These are phyloP conservation scores for Metschnikowia peoriensis DNA, from an alignment of 805 yeast species.

Conservation along the genomic window DNA sequence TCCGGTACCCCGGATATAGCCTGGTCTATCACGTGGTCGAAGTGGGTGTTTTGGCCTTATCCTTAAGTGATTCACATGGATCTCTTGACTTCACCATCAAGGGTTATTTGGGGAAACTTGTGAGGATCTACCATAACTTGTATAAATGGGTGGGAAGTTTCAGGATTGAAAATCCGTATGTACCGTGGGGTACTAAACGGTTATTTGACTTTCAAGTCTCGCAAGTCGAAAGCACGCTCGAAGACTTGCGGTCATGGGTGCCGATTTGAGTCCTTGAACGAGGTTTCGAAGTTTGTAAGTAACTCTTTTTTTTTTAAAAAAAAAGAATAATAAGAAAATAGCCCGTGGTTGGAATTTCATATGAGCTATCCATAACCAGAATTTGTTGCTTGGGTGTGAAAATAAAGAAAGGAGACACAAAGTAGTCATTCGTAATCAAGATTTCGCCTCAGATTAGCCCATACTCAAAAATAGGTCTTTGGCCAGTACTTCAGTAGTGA, in stretches of 20 bases:
- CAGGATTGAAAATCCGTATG: neutral
- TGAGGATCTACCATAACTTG: neutral
- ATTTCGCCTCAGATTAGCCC: no score
- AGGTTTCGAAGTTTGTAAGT: neutral
- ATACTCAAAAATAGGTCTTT: no score
- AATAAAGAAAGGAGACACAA: no score
- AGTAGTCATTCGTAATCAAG: no score
- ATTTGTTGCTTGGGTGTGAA: no score
- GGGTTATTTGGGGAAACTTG: neutral
- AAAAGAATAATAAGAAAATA: neutral
- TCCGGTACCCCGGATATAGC: neutral
- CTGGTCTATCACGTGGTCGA: slow-evolving; percentile 1
- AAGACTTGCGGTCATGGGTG: slow-evolving; percentile 2
- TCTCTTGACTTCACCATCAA: neutral
- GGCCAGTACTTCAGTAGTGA: no score
- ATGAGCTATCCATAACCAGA: no score
- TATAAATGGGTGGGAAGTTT: slow-evolving; percentile 1
- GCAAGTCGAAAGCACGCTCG: neutral
- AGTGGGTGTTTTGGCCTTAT: neutral
- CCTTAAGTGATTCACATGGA: slow-evolving; percentile 1
- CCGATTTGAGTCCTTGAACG: neutral
- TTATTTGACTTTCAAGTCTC: neutral
- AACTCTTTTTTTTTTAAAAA: neutral
- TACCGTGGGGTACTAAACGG: neutral
- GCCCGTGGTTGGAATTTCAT: no score